phyloP scores from a whole-genome alignment of 257 asterid species.

The Nyctanthes arbortristis region DNA sequence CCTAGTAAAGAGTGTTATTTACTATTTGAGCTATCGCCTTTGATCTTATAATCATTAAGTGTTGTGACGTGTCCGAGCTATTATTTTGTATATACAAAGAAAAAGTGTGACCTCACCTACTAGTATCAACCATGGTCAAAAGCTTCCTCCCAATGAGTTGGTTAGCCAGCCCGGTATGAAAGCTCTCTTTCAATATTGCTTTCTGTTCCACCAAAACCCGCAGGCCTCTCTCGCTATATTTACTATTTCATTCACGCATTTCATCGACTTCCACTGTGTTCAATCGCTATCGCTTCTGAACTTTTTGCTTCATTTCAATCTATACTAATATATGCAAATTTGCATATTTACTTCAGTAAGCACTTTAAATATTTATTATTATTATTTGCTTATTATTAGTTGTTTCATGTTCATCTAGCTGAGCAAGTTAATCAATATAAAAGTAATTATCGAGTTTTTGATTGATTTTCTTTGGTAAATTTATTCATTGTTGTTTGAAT shows the following conservation, averaged over 20 bases:
- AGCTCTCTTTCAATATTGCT: not conserved
- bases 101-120: not conserved
- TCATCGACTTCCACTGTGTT: slow-evolving; percentile 1
- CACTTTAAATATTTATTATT: not conserved
- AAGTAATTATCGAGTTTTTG: not conserved
- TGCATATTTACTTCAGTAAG: not conserved
- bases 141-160: not conserved
- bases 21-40: too few species aligned
- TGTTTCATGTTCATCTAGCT: not conserved
- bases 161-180: not conserved
- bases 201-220: not conserved
- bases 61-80: too few species aligned
- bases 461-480: too few species aligned
- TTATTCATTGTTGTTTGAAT: not conserved
- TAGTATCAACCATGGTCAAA: slow-evolving; percentile 1
- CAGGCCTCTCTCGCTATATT: not conserved
- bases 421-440: not conserved
- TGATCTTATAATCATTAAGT: too few species aligned
- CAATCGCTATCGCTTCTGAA: not conserved
- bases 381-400: not conserved
- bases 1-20: too few species aligned
- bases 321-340: too few species aligned
- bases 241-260: not conserved
- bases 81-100: too few species aligned
- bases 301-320: slow-evolving; percentile 1